Conservation (phyloP, 192 early-diverging fungal species). For the Mortierella alpina region DNA sequence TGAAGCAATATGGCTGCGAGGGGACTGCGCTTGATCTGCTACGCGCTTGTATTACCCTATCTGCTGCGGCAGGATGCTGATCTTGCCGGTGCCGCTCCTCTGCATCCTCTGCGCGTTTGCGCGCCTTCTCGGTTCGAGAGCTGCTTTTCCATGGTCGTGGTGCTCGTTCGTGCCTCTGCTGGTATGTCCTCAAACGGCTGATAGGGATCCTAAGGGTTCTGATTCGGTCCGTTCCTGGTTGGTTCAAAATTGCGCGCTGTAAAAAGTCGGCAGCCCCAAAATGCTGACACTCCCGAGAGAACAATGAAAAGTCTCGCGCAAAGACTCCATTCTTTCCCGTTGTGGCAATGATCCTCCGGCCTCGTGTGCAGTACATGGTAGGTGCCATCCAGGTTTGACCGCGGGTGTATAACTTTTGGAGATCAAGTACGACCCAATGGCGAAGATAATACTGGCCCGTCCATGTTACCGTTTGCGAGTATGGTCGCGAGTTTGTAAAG, state of each 20-base stretch:
- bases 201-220: slow-evolving; percentile 27
- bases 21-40: neutral
- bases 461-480: slow-evolving; percentile 7
- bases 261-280: slow-evolving; percentile 13
- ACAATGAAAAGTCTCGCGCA: neutral
- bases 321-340: neutral
- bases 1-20: slow-evolving; percentile 23
- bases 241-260: slow-evolving; percentile 26
- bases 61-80: neutral
- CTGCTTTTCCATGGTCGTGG: neutral
- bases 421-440: slow-evolving; percentile 13
- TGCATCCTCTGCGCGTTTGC: neutral
- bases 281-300: neutral
- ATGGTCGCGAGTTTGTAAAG: neutral
- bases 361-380: too few species aligned
- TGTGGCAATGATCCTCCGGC: neutral
- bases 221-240: slow-evolving; percentile 18
- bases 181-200: slow-evolving; percentile 24
- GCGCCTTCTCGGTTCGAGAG: neutral
- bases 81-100: neutral
- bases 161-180: slow-evolving; percentile 18
- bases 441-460: slow-evolving; percentile 14
- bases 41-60: too few species aligned
- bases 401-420: slow-evolving; percentile 22
- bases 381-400: neutral